Evolutionary conservation across 2,329 filamentous ascomycete species (phyloP), one percentile per base, ranked within the genome.

Genomic region (Chlorencoelia australis): DNA sequence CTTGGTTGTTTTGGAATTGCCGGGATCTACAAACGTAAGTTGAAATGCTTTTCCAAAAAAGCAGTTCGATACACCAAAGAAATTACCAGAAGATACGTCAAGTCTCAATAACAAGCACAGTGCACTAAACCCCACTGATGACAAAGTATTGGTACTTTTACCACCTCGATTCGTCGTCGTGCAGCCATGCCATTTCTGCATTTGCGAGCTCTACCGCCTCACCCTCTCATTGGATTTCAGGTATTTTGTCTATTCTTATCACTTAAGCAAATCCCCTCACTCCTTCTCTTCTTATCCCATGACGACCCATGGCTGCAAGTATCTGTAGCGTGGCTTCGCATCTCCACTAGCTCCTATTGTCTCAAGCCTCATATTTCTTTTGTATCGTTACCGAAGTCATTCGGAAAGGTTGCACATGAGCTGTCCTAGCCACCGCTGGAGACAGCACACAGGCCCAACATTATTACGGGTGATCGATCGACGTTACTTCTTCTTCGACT

Each of bases 391-490:
- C 44, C 43, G 40, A 40, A 43, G 44, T 50, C 40, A 49, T 41
- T 50, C 39, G 43, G 36, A 39, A 46, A 33, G 34, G 51, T 55
- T 26, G 48, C 42, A 55, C 52, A 50, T 42, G 47, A 50, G 41
- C 42, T 53, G 49, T 54, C 46, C 42, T 48, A 41, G 39, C 44
- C 43, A 47, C 43, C 42, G 50, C 45, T 52, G 50, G 50, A 50
- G 44, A 50, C 52, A 55, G 45, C 50, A 54, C 53, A 56, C 43
- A 52, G 44, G 41, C 44, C 43, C 44, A 47, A 48, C 32, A 39
- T 45, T n/a, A n/a, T 45, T 47, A 49, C 47, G 48, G 50, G 28
- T 51, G 51, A 53, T 54, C 47, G 51, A 54, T 48, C 47, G 51
- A 54, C 49, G 47, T 52, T 52, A 53, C 52, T 56, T 52, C 51